Base-by-base conservation (phyloP, 768 basidiomycete genomes). In the Collybia sordida region DNA sequence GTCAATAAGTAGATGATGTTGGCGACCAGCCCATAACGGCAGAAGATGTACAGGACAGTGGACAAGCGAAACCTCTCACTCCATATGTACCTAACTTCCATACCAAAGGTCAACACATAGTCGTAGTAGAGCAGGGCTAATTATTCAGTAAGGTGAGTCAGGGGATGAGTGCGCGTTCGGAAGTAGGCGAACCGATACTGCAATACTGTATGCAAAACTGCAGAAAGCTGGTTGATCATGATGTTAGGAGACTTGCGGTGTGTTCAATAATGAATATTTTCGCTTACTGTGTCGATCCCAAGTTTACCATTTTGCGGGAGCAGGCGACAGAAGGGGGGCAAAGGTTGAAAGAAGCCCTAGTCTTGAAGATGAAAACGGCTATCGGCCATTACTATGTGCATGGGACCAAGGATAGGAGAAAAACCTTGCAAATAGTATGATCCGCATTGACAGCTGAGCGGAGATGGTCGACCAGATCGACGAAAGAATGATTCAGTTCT, bases 81-180 rank as follows among this genome's bases (percentile, higher is more conserved):
- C 66, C 66, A 67, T 19, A 67, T 58, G 22, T 61, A 53, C n/a
- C 41, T 49, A 22, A 66, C 55, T 42, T 67, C 65, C 46, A 55
- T 52, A 1, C 60, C 56, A 35, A 71, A 62, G 0, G 68, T 69
- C 19, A 71, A 50, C 24, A 57, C 55, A 39, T 65, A 71, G 45
- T 71, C 69, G 37, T 66, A 71, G 44, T 60, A 71, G 2, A 71
- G 40, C 0, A 69, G 44, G 3, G 63, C 67, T 66, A 39, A 14
- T 2, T 12, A 19, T 34, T 15, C 21, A 19, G 38, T 35, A 15
- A 44, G 18, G 5, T 19, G n/a, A 11, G 3, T 14, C 15, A 22
- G 23, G 6, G 4, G 6, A 14, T 19, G 5, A 1, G 8, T n/a
- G 17, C 3, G 8, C 5, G 9, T 17, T 2, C 6, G 41, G 11